Evolutionary conservation across 495 filamentous ascomycete species (phyloP), one percentile per base, ranked within the genome.

Genomic region (Neurospora sp.): DNA sequence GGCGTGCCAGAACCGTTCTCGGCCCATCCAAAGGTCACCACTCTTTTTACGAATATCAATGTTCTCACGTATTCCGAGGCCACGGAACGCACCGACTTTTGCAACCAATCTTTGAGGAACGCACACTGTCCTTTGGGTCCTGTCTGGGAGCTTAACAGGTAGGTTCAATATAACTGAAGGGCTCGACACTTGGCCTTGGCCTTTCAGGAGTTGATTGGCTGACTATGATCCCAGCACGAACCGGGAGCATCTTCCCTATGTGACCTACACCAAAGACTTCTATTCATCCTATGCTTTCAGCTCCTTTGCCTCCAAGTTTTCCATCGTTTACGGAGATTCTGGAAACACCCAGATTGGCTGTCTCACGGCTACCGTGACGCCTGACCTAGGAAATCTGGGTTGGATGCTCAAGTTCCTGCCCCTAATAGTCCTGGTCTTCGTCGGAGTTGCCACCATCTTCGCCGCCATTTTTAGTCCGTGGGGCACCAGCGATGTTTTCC

Each of bases 401-500:
- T 87, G 86, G 76, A 84, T 91, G 46, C 79, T 98, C n/a, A 89
- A 87, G 42, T 97, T 92, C 79, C 80, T 97, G 3, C 94, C 96
- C 1, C 83, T 95, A 40, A 83, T 91, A 4, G 87, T 98, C 39
- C 84, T 99, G 69, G 81, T 94, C 14, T 81, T 94, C 35, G 93
- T 97, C 31, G 96, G 90, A 5, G 80, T 93, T 70, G 93, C 94
- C 18, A 97, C 93, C 3, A 83, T 93, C 18, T 87, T 91, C 73
- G 94, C 96, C 5, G 93, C 89, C 48, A 92, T 96, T 27, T 94
- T 88, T 79, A 97, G 94, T 78, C 96, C 96, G 0, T 99, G 95
- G 94, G 95, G 96, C 41, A 92, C 94, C 11, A 89, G 88, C 5
- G 92, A 98, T 80, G 85, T 92, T 11, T 98, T 98, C 79, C 89